Evolutionary conservation across 2,329 filamentous ascomycete genomes (phyloP), one percentile per base, ranked within the genome.

Genomic region (Aspergillus brunneoviolaceus): DNA sequence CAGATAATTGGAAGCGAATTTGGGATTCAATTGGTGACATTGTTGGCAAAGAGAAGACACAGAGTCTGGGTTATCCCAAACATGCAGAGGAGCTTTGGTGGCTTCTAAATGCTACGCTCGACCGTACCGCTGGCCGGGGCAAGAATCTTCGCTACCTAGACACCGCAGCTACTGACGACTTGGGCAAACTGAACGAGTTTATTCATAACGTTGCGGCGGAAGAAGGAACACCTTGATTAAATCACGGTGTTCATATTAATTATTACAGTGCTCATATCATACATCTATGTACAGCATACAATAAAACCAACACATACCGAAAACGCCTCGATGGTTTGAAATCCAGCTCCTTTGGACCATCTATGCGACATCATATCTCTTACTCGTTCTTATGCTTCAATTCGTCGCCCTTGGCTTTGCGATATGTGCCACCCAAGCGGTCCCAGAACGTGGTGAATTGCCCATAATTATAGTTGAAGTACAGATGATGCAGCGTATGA

Each of bases 401-500:
- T 19, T 55, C 59, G 42, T 64, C 60, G 16, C 61, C 65, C 23
- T 62, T 60, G 6, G 66, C 65, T 57, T 59, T 61, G 21, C 65
- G 59, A 58, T 69, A 69, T 74, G 90, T 96, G 62, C 90, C 90
- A 59, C 92, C 91, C 27, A 97, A 77, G 55, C 92, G 88, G 75
- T 97, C 93, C 90, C 93, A 96, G 23, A 96, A 81, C 1, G 93
- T 96, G 14, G 91, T 95, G 81, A 93, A 97, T 77, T 97, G 93
- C 62, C 93, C 93, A 71, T 96, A 97, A 80, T 97, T 97, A 84
- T 90, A 91, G 80, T 90, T 90, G 82, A 91, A 91, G 79, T 91
- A 91, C 54, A 92, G 77, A 74, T 97, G 94, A 78, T 97, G 94
- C 82, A 93, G 86, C 35, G 89, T 92, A 77, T 98, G 94, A 83